Conservation (phyloP, 345 rosid species). For the Citrus unshiu region DNA sequence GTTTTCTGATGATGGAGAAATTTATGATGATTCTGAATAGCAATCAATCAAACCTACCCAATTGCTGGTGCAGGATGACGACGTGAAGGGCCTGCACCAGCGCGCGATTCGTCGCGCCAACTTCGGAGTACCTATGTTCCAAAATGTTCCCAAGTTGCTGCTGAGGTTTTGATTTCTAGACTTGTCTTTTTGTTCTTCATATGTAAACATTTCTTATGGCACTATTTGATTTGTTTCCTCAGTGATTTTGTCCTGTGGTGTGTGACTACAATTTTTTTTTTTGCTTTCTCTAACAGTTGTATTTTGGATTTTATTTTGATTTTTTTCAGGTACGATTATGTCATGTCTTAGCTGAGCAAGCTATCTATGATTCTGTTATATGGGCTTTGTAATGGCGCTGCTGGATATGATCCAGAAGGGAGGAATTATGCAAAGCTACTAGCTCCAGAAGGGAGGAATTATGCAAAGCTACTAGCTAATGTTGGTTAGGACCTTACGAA, state of each 20-base stretch:
- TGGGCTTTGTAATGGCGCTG: neutral
- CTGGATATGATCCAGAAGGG: neutral
- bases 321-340: neutral
- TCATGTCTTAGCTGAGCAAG: constrained; percentile 2
- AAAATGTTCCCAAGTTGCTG: neutral
- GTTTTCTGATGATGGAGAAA: constrained; percentile 42
- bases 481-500: neutral
- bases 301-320: neutral
- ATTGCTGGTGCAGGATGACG: constrained; percentile 44
- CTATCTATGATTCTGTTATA: neutral
- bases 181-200: neutral
- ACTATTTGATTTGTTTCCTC: neutral
- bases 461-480: neutral
- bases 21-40: constrained; percentile 61
- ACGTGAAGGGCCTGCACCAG: constrained; percentile 43
- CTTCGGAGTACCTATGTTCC: constrained; percentile 11
- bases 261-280: too few relatives aligned
- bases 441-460: neutral
- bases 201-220: neutral
- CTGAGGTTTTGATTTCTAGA: constrained; percentile 21
- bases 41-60: constrained; percentile 52
- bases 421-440: neutral
- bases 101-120: constrained; percentile 14
- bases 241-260: neutral
- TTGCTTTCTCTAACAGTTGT: neutral